Percentiles rank a stretch among this genome's conserved stretches.
Evolutionary conservation across 352 stramenopile species (phyloP).

Genomic region (Phytopythium mirpurense): DNA sequence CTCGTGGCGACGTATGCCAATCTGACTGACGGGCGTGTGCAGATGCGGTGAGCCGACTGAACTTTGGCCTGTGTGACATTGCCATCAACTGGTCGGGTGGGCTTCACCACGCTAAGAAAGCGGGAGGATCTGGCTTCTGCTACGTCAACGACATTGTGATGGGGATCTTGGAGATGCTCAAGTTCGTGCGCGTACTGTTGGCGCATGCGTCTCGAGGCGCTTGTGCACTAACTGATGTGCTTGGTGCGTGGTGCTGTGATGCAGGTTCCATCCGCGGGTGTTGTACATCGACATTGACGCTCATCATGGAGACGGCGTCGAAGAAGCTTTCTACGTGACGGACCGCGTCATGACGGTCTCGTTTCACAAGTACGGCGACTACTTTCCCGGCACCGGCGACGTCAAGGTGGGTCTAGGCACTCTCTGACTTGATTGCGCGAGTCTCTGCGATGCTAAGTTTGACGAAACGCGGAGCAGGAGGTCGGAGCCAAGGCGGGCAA

Average conservation of each 20-base stretch:
- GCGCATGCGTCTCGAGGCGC: too few species aligned
- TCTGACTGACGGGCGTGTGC: not conserved
- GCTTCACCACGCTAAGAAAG: constrained; percentile 98
- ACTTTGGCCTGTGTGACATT: constrained; percentile 94
- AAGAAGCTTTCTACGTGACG: constrained; percentile 96
- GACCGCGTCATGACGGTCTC: constrained; percentile 99
- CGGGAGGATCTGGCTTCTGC: constrained; percentile 91
- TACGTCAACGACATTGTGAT: constrained; percentile 99
- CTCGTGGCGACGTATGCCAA: too few species aligned
- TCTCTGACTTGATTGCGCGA: not conserved
- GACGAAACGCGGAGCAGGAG: constrained; percentile 61
- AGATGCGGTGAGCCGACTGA: constrained; percentile 96
- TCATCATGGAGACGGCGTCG: constrained; percentile 97
- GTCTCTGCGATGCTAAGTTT: constrained; percentile 4
- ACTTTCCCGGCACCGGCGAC: constrained; percentile 97
- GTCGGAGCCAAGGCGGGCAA: constrained; percentile 92
- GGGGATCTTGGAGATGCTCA: constrained; percentile 97
- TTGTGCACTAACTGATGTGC: not conserved
- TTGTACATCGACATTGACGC: constrained; percentile 99
- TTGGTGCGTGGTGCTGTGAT: not conserved
- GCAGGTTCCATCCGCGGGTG: constrained; percentile 87
- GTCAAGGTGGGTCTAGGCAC: constrained; percentile 59
- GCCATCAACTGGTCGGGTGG: constrained; percentile 97
- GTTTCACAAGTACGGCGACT: constrained; percentile 99
- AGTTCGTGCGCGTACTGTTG: constrained; percentile 72